These are phyloP conservation scores for Aspergillus glaucus DNA, from an alignment of 2,329 filamentous ascomycete genomes.

Conservation along the genomic window DNA sequence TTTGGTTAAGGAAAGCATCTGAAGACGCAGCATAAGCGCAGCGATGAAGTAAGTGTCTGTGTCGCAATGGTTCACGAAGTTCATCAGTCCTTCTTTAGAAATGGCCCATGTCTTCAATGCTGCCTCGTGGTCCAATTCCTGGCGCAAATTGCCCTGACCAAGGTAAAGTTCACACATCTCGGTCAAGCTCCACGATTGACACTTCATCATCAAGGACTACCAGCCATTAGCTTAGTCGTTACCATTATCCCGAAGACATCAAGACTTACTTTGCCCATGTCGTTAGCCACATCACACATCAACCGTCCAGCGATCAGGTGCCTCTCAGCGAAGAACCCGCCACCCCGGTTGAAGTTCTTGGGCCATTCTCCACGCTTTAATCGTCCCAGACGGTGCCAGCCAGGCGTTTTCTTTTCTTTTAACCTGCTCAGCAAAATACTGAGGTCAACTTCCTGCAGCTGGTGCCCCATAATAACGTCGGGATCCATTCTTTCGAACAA, in stretches of 20 bases:
- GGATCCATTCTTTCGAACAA: constrained; percentile 84
- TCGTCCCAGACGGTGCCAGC: constrained; percentile 89
- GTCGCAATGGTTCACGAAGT: constrained; percentile 90
- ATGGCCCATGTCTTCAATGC: constrained; percentile 82
- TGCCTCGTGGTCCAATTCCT: constrained; percentile 81
- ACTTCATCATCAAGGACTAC: constrained; percentile 85
- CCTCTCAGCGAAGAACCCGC: constrained; percentile 87
- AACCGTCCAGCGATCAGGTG: constrained; percentile 83
- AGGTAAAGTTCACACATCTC: constrained; percentile 96
- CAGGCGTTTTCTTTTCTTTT: constrained; percentile 81
- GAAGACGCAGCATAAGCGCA: constrained; percentile 78
- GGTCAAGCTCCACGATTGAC: constrained; percentile 94
- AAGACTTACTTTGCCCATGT: constrained; percentile 68
- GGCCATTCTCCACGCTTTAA: constrained; percentile 83
- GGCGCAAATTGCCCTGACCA: constrained; percentile 61
- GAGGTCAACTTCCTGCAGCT: constrained; percentile 95
- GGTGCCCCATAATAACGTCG: constrained; percentile 88
- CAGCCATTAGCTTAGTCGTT: constrained; percentile 16
- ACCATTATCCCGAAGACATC: neutral
- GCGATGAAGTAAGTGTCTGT: constrained; percentile 95
- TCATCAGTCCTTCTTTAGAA: constrained; percentile 78
- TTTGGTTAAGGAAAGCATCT: constrained; percentile 90
- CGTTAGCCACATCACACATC: constrained; percentile 89
- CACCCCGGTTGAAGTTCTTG: constrained; percentile 73
- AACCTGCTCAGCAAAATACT: constrained; percentile 82